Conservation (phyloP, 2,329 filamentous ascomycete species). For the Venturia nashicola region DNA sequence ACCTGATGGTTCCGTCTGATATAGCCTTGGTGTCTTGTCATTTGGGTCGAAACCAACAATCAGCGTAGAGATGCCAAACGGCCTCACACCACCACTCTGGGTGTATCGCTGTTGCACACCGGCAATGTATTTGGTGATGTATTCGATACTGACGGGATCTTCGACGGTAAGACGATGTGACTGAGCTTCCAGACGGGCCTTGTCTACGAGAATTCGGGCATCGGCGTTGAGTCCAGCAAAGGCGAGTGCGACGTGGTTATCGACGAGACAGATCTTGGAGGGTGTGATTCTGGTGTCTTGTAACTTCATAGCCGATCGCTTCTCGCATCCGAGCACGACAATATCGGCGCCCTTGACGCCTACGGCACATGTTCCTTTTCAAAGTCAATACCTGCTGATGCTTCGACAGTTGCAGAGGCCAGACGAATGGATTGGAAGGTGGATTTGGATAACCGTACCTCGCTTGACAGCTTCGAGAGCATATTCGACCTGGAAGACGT, state of each 20-base stretch:
- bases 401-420: not conserved
- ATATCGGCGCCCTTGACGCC: slow-evolving; percentile 92
- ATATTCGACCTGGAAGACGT: slow-evolving; percentile 99
- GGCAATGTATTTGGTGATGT: slow-evolving; percentile 98
- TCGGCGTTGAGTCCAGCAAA: slow-evolving; percentile 97
- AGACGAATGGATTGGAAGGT: not conserved
- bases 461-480: slow-evolving; percentile 96
- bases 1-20: slow-evolving; percentile 97
- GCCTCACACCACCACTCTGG: slow-evolving; percentile 92
- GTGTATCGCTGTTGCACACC: slow-evolving; percentile 98
- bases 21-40: slow-evolving; percentile 76
- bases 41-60: slow-evolving; percentile 97
- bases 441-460: slow-evolving; percentile 44
- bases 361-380: slow-evolving; percentile 83
- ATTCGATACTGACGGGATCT: slow-evolving; percentile 94
- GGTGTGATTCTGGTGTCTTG: slow-evolving; percentile 98
- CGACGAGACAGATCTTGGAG: slow-evolving; percentile 93
- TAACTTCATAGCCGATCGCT: slow-evolving; percentile 97
- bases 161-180: slow-evolving; percentile 95
- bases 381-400: not conserved
- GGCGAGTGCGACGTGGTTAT: slow-evolving; percentile 90
- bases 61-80: slow-evolving; percentile 97
- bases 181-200: slow-evolving; percentile 92
- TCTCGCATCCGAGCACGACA: slow-evolving; percentile 95
- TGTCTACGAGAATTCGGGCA: slow-evolving; percentile 95